Percentiles rank a stretch among this genome's conserved stretches.
These are phyloP conservation scores for Pseudopediastrum boryanum DNA, from an alignment of 139 green algal species.

Conservation along the genomic window DNA sequence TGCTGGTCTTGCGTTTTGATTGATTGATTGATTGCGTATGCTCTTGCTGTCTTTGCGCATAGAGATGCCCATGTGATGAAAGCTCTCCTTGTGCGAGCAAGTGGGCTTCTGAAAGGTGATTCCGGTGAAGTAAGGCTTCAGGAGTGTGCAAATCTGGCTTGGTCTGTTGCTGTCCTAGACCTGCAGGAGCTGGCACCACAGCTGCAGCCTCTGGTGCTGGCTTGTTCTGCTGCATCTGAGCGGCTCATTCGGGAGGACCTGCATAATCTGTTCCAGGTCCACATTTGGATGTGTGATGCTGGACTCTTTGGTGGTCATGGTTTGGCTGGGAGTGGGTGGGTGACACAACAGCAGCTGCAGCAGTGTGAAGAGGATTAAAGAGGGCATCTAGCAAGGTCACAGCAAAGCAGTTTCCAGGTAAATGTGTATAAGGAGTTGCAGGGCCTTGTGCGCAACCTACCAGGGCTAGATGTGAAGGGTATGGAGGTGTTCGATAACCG, in stretches of 20 bases:
- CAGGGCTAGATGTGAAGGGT: neutral
- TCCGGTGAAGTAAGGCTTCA: neutral
- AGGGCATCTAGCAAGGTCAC: neutral
- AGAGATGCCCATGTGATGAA: neutral
- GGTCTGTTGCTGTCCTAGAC: neutral
- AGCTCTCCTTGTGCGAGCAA: neutral
- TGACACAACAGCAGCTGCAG: slow-evolving; percentile 13
- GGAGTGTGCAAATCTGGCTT: neutral
- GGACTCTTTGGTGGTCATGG: neutral
- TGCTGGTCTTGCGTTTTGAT: too few relatives aligned
- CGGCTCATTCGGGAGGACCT: neutral
- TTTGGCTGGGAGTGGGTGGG: neutral
- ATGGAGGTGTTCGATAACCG: neutral
- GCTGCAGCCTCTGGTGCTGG: neutral
- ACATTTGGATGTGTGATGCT: neutral
- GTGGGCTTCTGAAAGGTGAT: neutral
- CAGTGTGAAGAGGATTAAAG: neutral
- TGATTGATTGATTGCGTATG: too few relatives aligned
- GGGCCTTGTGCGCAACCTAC: neutral
- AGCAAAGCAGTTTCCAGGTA: neutral
- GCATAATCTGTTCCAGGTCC: neutral
- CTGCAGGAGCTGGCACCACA: neutral
- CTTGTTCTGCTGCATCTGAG: too few relatives aligned
- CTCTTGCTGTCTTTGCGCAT: too few relatives aligned
- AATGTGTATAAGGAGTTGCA: neutral